phyloP scores from a whole-genome alignment of 768 basidiomycete species.

The Boletus sp. region DNA sequence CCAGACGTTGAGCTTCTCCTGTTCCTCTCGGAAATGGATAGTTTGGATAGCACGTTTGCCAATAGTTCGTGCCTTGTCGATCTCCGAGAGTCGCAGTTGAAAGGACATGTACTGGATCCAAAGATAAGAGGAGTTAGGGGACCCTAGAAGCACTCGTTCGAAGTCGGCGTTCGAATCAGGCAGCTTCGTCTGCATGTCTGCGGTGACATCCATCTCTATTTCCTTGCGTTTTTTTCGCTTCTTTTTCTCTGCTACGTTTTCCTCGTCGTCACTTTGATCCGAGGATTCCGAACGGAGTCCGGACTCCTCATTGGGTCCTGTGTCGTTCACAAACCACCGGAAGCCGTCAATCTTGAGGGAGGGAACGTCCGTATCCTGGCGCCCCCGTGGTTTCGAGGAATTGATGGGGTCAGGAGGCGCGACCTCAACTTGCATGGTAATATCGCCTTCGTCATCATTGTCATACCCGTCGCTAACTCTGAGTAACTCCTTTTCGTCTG shows the following conservation, averaged over 20 bases:
- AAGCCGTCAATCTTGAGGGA: constrained; percentile 63
- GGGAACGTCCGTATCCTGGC: constrained; percentile 12
- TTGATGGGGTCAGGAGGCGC: neutral
- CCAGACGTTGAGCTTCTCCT: constrained; percentile 96
- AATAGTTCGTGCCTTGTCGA: constrained; percentile 90
- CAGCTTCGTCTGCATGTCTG: constrained; percentile 77
- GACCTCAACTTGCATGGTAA: constrained; percentile 20
- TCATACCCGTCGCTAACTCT: constrained; percentile 14
- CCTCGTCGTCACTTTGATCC: constrained; percentile 37
- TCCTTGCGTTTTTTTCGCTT: constrained; percentile 66
- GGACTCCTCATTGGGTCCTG: constrained; percentile 38
- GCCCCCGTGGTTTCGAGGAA: neutral
- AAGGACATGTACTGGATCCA: constrained; percentile 99
- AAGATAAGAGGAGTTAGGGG: constrained; percentile 94
- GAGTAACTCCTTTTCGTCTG: constrained; percentile 21
- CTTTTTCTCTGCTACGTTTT: constrained; percentile 41
- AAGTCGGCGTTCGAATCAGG: constrained; percentile 95
- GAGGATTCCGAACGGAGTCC: constrained; percentile 37
- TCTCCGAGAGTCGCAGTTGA: constrained; percentile 92
- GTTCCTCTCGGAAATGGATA: constrained; percentile 95
- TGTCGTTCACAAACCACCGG: constrained; percentile 57
- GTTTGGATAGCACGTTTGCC: constrained; percentile 79
- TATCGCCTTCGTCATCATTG: constrained; percentile 17
- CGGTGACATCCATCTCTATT: constrained; percentile 78
- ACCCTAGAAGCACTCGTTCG: constrained; percentile 86